Percentiles rank a stretch among this genome's conserved stretches.
Evolutionary conservation across 805 yeast species (phyloP).

Genomic region (Huiozyma sinensis): DNA sequence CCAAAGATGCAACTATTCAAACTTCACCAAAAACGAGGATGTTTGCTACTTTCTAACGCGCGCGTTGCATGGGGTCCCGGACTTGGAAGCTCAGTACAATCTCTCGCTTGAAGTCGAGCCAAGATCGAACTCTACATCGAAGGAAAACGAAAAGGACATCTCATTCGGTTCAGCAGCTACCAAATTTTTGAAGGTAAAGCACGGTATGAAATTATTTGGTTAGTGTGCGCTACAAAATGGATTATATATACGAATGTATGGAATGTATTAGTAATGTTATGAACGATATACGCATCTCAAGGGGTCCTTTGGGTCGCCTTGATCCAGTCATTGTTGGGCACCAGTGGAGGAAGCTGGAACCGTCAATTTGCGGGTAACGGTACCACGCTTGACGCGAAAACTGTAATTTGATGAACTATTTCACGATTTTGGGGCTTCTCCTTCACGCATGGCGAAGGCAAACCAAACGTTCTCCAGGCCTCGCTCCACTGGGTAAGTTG

Average conservation of each 20-base stretch:
- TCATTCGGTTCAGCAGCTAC: not conserved
- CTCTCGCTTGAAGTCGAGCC: slow-evolving; percentile 71
- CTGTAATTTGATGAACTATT: not conserved
- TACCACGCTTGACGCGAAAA: no score
- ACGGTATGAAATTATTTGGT: slow-evolving; percentile 2
- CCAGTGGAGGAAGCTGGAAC: no score
- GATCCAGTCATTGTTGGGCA: no score
- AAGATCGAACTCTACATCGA: not conserved
- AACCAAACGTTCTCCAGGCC: no score
- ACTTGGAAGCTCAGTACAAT: slow-evolving; percentile 72
- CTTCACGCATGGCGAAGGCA: not conserved
- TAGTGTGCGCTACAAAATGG: not conserved
- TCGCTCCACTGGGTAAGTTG: no score
- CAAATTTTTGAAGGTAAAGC: slow-evolving; percentile 2
- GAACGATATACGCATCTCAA: no score
- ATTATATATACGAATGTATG: no score
- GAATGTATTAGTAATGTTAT: no score
- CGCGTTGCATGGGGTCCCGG: slow-evolving; percentile 35
- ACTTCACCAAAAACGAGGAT: slow-evolving; percentile 52
- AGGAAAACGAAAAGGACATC: not conserved
- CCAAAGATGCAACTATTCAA: slow-evolving; percentile 41
- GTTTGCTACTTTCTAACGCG: slow-evolving; percentile 37
- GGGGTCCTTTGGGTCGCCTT: no score
- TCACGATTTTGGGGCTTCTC: not conserved
- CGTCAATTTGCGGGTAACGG: no score